Base-by-base conservation (phyloP, 495 filamentous ascomycete species). In the Ascobolus immersus region DNA sequence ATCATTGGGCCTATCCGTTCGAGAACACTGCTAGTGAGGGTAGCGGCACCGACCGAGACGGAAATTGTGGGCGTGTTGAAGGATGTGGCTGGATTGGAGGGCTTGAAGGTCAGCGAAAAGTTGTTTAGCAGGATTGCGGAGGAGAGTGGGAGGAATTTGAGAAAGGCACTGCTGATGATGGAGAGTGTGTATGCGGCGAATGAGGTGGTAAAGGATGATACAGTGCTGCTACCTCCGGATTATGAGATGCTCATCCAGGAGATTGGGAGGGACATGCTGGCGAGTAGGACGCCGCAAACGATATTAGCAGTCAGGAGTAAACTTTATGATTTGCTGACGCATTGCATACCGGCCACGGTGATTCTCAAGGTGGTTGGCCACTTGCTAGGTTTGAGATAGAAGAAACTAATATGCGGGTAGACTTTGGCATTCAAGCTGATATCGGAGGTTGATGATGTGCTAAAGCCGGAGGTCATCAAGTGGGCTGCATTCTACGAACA, bases 401-500 rank as follows among this genome's bases (percentile, higher is more conserved):
- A n/a, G n/a, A n/a, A n/a, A n/a, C n/a, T n/a, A n/a, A n/a, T 14
- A 1, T 31, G 71, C n/a, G n/a, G n/a, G n/a, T n/a, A n/a, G 64
- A 69, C 78, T 4, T 59, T 96, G 35, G 89, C 86, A 0, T 93
- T 89, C 53, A 84, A 86, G 48, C 65, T 96, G 10, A 73, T 94
- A 33, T 64, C 69, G 0, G 68, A 76, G 44, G 71, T 89, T 21
- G 84, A 92, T 41, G 81, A 91, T 48, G 68, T 60, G 14, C 55
- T 96, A 25, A 93, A 92, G 52, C 65, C 74, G 4, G 81, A 94
- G 4, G 73, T 96, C 4, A 78, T 96, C 44, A 77, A 73, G 50
- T 94, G 84, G 82, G 73, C 77, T 17, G 86, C 86, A 0, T 93
- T 93, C 44, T 96, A 86, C 47, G 89, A 96, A 52, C 86, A 94